Base-by-base conservation (phyloP, 441 rosid species). In the Erodium moschatum region DNA sequence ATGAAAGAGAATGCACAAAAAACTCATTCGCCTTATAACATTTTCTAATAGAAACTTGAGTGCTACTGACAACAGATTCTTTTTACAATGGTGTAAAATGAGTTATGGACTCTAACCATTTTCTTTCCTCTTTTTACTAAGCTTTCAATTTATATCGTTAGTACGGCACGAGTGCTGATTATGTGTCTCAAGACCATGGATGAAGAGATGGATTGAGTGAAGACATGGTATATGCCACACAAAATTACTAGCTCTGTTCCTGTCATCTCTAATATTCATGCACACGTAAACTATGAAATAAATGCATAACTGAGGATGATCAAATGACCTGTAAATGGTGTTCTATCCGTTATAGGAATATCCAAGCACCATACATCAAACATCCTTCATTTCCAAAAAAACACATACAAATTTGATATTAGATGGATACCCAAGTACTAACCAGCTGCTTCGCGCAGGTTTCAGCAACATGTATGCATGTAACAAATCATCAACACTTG, bases 291-390 rank as follows among this genome's bases (percentile, higher is more conserved):
- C 60, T 48, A 65, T 20, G 27, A 6, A 15, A 6, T 2, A 6
- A 2, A 0, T 3, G 18, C 44, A 0, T 0, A 6, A 65, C 65
- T n/a, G 24, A 56, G 66, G 12, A 33, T 65, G 33, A n/a, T 16
- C 48, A 65, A 76, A 63, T 40, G 10, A 88, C 95, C 97, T 71
- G 78, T 42, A 78, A 89, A 88, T 52, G 93, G 54, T 65, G 96
- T 84, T 80, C 96, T 86, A 74, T 93, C 95, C 82, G 65, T 82
- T 11, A 87, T 82, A 13, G 97, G 97, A 72, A 91, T 85, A 78
- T 93, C 96, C 82, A 93, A 78, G 85, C 96, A 88, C 96, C 96
- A 86, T 40, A 91, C 64, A 70, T 91, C 86, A 73, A 89, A 89
- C 68, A 93, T 81, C 87, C 98, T 93, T 64, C 71, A 79, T 71